Conservation (phyloP, 2,329 filamentous ascomycete genomes). For the Trichophyton simii region DNA sequence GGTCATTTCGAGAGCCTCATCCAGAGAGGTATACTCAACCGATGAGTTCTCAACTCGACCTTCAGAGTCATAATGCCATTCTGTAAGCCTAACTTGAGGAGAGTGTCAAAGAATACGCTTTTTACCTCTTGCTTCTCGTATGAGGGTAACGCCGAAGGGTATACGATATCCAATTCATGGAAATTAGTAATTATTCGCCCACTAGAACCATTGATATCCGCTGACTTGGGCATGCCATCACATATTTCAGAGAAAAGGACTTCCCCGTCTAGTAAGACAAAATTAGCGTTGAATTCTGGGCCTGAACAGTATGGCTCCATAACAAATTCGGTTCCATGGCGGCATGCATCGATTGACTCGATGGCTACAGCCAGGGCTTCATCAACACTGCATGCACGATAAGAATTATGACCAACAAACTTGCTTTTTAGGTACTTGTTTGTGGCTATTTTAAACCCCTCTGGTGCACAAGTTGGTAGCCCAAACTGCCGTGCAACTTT, state of each 20-base stretch:
- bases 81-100: background rate
- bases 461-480: background rate
- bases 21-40: background rate
- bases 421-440: constrained; percentile 6
- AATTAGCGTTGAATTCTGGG: constrained; percentile 34
- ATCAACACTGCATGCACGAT: background rate
- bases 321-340: constrained; percentile 17
- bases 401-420: background rate
- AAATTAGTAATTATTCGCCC: background rate
- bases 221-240: constrained; percentile 29
- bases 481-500: background rate
- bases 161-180: background rate
- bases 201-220: background rate
- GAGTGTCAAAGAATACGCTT: background rate
- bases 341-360: background rate
- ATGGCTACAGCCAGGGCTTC: background rate
- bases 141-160: background rate
- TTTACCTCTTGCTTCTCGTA: background rate
- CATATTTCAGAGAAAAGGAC: constrained; percentile 30
- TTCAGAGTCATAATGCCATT: constrained; percentile 6
- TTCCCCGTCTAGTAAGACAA: constrained; percentile 29
- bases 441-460: background rate
- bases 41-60: constrained; percentile 1
- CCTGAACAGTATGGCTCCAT: constrained; percentile 32
- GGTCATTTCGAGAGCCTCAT: background rate